phyloP scores from a whole-genome alignment of 1,284 basidiomycete species.

The Fomitopsis betulina region DNA sequence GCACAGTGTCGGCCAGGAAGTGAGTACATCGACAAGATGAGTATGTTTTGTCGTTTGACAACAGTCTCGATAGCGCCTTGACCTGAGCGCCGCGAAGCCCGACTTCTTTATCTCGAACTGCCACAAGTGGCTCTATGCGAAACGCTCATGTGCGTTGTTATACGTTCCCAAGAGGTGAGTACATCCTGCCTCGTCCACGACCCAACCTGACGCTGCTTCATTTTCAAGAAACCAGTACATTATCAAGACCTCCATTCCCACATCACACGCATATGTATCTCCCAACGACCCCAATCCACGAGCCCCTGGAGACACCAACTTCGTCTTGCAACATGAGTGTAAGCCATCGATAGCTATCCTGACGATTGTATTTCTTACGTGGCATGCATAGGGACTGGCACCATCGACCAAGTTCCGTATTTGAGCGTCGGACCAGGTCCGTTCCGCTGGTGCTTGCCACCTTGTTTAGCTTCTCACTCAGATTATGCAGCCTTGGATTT shows the following conservation, averaged over 20 bases:
- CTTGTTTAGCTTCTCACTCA: conserved; percentile 3
- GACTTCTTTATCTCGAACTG: too few relatives aligned
- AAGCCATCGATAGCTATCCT: conserved; percentile 10
- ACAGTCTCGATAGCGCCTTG: conserved; percentile 37
- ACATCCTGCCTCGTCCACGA: background rate
- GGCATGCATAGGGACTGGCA: conserved; percentile 57
- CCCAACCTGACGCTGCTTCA: background rate
- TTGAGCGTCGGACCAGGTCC: conserved; percentile 54
- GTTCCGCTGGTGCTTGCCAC: conserved; percentile 5
- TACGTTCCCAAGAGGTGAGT: conserved; percentile 73
- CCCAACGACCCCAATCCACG: conserved; percentile 22
- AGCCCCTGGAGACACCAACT: conserved; percentile 31
- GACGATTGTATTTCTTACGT: background rate
- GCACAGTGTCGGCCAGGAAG: conserved; percentile 66
- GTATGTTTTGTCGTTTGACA: background rate
- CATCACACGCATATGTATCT: conserved; percentile 55
- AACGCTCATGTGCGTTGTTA: conserved; percentile 66
- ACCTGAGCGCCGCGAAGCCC: conserved; percentile 32
- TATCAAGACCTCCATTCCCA: conserved; percentile 74
- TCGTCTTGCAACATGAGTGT: conserved; percentile 62
- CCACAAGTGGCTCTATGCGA: conserved; percentile 61
- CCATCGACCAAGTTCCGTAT: conserved; percentile 52
- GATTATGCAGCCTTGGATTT: conserved; percentile 62
- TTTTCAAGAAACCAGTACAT: conserved; percentile 72
- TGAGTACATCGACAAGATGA: background rate